Base-by-base conservation (phyloP, 345 rosid genomes). In the Gossypium australe region DNA sequence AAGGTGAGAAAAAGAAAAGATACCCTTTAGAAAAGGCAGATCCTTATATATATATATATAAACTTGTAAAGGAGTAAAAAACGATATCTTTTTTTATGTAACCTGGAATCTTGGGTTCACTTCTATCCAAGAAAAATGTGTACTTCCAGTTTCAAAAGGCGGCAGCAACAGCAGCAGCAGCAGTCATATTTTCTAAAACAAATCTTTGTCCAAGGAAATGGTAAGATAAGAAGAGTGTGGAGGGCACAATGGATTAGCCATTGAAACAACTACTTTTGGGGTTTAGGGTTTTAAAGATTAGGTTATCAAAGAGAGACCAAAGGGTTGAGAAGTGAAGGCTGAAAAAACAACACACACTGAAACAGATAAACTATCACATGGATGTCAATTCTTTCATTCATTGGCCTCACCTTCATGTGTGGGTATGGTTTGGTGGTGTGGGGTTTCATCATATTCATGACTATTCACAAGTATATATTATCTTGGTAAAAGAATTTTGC, bases 101-200 rank as follows among this genome's bases (percentile, higher is more conserved):
- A 67, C 56, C 41, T 13, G 56, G 56, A 67, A 48, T 66, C 70
- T 66, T 66, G 70, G 53, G 22, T 48, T 48, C 57, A 25, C 70
- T 9, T 66, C 20, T 45, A 20, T 66, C 70, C n/a, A 45, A 45
- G 29, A 10, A 13, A 5, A 66, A 11, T 20, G 41, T 67, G 56
- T 67, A 2, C 56, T 67, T 67, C 48, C 56, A 45, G 29, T 18
- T 51, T 51, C 55, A 4, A 51, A 51, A 51, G 55, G 1, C 41
- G 3, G 41, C 41, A 5, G 41, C 41, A 29, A 2, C 48, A 9
- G 65, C 43, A 61, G 45, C 3, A 65, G 17, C 49, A n/a, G 7
- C 59, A 18, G 59, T 47, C 24, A 47, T 24, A 25, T 34, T 48
- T 48, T 67, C 20, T 47, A 56, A 48, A 22, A 11, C 12, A 47